Evolutionary conservation across 331 rosid genomes (phyloP).

Genomic region (Pyrus hybrid): DNA sequence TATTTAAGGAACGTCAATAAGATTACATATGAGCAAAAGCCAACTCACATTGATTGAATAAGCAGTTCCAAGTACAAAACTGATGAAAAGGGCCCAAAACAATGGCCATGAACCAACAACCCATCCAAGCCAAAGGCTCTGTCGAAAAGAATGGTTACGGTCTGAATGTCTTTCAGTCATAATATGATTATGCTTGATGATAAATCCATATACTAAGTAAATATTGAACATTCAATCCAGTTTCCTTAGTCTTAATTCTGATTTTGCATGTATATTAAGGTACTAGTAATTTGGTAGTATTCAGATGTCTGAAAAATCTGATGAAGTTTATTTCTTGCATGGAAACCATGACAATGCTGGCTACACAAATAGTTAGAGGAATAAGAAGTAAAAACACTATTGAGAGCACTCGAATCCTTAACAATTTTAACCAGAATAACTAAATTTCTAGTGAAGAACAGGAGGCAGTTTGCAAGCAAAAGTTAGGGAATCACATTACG

Average conservation of each 20-base stretch:
- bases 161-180: slow-evolving; percentile 16
- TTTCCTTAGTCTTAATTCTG: background rate
- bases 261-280: background rate
- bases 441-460: background rate
- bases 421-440: background rate
- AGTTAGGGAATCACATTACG: background rate
- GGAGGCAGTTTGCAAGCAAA: background rate
- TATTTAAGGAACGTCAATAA: background rate
- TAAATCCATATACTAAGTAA: background rate
- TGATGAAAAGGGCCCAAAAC: slow-evolving; percentile 89
- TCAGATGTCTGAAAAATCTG: background rate
- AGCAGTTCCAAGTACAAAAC: slow-evolving; percentile 90
- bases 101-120: slow-evolving; percentile 94
- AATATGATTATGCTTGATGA: background rate
- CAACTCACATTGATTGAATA: slow-evolving; percentile 88
- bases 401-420: background rate
- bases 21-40: background rate
- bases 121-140: slow-evolving; percentile 95
- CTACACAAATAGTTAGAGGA: background rate
- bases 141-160: slow-evolving; percentile 24
- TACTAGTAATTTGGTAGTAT: background rate
- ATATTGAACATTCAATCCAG: background rate
- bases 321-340: background rate
- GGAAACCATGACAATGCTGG: background rate
- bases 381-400: background rate